These are phyloP conservation scores for Baeospora myosura DNA, from an alignment of 1,284 basidiomycete genomes.

Conservation along the genomic window DNA sequence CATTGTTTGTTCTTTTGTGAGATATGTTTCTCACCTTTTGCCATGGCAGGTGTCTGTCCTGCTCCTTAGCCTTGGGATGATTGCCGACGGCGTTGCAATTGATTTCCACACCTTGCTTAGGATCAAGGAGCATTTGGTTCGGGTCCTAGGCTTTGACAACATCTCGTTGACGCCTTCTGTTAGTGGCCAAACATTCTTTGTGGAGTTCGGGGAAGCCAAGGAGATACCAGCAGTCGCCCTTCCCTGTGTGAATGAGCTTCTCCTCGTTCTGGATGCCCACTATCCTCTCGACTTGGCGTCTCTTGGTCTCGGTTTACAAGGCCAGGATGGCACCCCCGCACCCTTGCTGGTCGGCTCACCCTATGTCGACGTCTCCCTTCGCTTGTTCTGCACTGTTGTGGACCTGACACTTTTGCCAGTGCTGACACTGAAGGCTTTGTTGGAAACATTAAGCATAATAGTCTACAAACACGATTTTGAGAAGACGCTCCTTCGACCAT, in stretches of 20 bases:
- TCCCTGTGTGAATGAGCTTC: constrained; percentile 52
- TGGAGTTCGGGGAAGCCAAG: constrained; percentile 43
- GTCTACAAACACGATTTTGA: constrained; percentile 67
- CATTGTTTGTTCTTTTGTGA: neutral
- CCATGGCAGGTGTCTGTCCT: constrained; percentile 53
- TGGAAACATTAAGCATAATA: constrained; percentile 56
- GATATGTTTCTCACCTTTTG: neutral
- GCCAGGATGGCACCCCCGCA: constrained; percentile 35
- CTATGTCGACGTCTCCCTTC: constrained; percentile 53
- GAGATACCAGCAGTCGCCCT: constrained; percentile 36
- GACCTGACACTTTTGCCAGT: constrained; percentile 41
- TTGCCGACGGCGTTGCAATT: constrained; percentile 50
- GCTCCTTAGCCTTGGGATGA: constrained; percentile 55
- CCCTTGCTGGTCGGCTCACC: constrained; percentile 50
- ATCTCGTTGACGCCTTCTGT: constrained; percentile 37
- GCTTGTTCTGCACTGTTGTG: constrained; percentile 37
- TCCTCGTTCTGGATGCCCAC: constrained; percentile 51
- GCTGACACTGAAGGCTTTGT: constrained; percentile 45
- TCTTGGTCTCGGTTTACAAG: constrained; percentile 40
- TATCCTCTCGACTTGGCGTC: constrained; percentile 39
- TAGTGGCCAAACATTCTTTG: constrained; percentile 41
- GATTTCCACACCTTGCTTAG: constrained; percentile 47
- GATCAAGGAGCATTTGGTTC: constrained; percentile 54
- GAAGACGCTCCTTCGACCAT: constrained; percentile 39
- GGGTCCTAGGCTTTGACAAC: constrained; percentile 46